Base-by-base conservation (phyloP, 306 rosid genomes). In the Lathyrus aphaca region DNA sequence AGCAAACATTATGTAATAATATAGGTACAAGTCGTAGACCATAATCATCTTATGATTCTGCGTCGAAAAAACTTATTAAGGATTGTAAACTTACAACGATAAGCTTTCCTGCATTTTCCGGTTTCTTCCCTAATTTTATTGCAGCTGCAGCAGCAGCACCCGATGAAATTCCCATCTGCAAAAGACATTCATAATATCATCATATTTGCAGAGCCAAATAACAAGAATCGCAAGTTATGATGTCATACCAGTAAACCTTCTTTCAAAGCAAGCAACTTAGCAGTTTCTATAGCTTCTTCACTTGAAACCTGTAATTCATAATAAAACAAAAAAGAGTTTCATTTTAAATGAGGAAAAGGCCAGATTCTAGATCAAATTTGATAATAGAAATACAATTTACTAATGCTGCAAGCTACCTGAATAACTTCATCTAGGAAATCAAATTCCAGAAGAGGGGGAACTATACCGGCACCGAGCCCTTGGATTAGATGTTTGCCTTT, bases 401-500 rank as follows among this genome's bases (percentile, higher is more conserved):
- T 30, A 68, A 65, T 39, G 25, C 71, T 30, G 23, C 45, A 64
- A 69, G 75, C 60, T 55, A 86, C 98, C 82, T 77, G 85, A 73
- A 93, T 66, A 76, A 86, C 90, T 88, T 86, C 97, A 74, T 90
- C 94, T 13, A 93, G 60, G 63, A 88, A 38, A 84, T 25, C 56
- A 46, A 88, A 79, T 6, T 90, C 98, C 83, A 93, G 79, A 74
- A 93, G 90, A 82, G 90, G 97, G 69, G 98, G 98, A 78, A 93
- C 85, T 86, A 93, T 90, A 75, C 98, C 98, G 57, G 98, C 98
- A 39, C 96, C 98, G 75, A 93, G 83, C 79, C 98, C 98, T 86
- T 93, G 96, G 86, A 93, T 93, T 71, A 73, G 67, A 72, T 93
- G 96, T 79, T 65, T 81, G 29, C 96, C 98, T 90, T 29, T 45